phyloP scores from a whole-genome alignment of 2,329 filamentous ascomycete genomes.

The Penicillium sp. region DNA sequence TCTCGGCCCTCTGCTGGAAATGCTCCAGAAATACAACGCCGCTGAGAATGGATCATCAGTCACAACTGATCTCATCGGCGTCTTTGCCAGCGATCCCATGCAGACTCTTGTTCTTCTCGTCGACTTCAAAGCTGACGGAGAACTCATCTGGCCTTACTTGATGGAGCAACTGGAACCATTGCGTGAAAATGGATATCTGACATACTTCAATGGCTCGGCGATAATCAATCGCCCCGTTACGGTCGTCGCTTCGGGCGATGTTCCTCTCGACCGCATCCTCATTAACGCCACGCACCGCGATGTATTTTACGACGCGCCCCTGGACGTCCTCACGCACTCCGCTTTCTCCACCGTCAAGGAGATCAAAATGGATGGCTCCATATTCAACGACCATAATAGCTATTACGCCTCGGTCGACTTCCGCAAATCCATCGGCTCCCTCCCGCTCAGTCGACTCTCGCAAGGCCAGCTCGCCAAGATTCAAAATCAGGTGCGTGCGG shows the following conservation, averaged over 20 bases:
- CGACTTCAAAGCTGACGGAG: slow-evolving; percentile 64
- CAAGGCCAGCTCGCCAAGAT: slow-evolving; percentile 46
- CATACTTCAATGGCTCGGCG: slow-evolving; percentile 42
- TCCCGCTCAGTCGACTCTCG: slow-evolving; percentile 50
- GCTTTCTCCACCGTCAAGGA: not conserved
- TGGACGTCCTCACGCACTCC: slow-evolving; percentile 28
- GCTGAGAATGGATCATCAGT: not conserved
- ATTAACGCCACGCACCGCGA: slow-evolving; percentile 44
- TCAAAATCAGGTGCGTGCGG: slow-evolving; percentile 48
- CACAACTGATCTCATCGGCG: slow-evolving; percentile 42
- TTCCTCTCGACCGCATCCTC: slow-evolving; percentile 41
- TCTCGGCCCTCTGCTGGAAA: slow-evolving; percentile 60
- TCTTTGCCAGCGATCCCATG: slow-evolving; percentile 55
- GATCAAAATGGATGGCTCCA: not conserved
- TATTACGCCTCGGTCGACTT: slow-evolving; percentile 66
- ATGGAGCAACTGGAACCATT: slow-evolving; percentile 41
- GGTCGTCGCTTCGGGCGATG: slow-evolving; percentile 49
- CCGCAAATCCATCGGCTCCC: slow-evolving; percentile 50
- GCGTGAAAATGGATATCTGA: slow-evolving; percentile 44
- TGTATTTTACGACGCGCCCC: slow-evolving; percentile 51
- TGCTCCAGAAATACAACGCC: slow-evolving; percentile 55
- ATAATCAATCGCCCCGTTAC: slow-evolving; percentile 44
- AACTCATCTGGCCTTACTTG: slow-evolving; percentile 27
- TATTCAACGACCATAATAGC: slow-evolving; percentile 57
- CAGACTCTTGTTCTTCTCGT: slow-evolving; percentile 63